Conservation (phyloP, 306 rosid genomes). For the Trifolium repens region DNA sequence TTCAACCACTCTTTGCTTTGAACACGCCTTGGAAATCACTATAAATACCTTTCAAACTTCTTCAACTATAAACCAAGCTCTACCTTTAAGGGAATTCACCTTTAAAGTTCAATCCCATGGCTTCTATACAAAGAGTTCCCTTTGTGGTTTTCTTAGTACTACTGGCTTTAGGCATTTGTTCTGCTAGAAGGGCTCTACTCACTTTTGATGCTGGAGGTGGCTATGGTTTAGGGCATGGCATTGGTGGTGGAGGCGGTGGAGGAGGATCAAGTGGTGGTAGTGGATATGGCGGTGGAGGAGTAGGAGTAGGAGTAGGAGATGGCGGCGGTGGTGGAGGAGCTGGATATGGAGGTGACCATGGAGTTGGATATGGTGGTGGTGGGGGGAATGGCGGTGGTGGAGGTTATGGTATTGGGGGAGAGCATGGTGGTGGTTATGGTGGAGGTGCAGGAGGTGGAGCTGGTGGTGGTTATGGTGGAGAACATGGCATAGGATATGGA, state of each 20-base stretch:
- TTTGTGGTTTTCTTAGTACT: constrained; percentile 51
- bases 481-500: constrained; percentile 51
- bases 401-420: constrained; percentile 22
- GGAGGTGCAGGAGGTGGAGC: constrained; percentile 41
- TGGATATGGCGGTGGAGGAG: constrained; percentile 44
- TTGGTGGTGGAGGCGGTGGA: constrained; percentile 31
- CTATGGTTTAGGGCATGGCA: constrained; percentile 38
- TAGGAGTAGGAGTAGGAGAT: constrained; percentile 31
- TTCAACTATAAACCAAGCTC: constrained; percentile 41
- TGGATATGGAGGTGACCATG: constrained; percentile 36
- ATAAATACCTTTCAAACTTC: constrained; percentile 51
- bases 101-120: constrained; percentile 49
- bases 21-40: constrained; percentile 48
- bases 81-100: constrained; percentile 15
- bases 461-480: constrained; percentile 47
- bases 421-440: constrained; percentile 38
- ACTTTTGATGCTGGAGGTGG: constrained; percentile 39
- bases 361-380: constrained; percentile 29
- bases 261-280: constrained; percentile 28
- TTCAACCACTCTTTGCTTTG: constrained; percentile 51
- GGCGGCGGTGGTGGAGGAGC: constrained; percentile 52
- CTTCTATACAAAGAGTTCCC: constrained; percentile 42
- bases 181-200: constrained; percentile 63
- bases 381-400: constrained; percentile 34
- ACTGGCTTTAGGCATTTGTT: constrained; percentile 57